Evolutionary conservation across 495 filamentous ascomycete species (phyloP), one percentile per base, ranked within the genome.

Genomic region (Lophiostoma macrostomum): DNA sequence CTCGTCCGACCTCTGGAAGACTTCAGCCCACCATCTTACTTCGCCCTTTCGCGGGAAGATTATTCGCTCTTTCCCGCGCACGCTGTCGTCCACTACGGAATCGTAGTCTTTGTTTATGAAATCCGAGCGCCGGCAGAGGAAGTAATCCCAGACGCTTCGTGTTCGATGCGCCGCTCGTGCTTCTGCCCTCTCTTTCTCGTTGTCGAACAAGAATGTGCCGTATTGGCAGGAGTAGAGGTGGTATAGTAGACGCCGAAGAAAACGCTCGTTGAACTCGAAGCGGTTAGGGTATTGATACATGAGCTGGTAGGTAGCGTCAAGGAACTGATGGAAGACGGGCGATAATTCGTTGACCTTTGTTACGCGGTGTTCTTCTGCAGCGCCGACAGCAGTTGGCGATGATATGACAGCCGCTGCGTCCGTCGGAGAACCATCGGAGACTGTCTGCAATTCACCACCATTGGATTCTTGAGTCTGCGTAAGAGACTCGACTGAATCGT

Each of bases 311-410:
- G 89, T 90, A 16, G 89, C 88, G 63, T 99, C 94, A 8, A 99
- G 82, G 69, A 97, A 99, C 66, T 99, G 94, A 62, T 99, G 94
- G 71, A 99, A 97, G 11, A 97, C 85, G 0, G 94, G 94, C n/a
- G 86, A 90, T 1, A 91, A 88, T 66, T 97, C 91, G 50, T 89
- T 95, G 23, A 78, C 74, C 56, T 83, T 84, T 7, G 80, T 85
- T n/a, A 75, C 66, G 19, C 54, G 38, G 30, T 65, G 63, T 52
- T 80, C 78, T 42, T 84, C 80, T 14, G 64, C 68, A 0, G 71
- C 63, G 13, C 60, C 61, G 8, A 71, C 36, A 29, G 63, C 41
- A 66, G 48, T 50, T 16, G 40, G 5, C 14, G 39, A 68, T 66
- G 58, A 16, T 19, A 22, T 42, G 0, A 44, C 25, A 16, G 55